These are phyloP conservation scores for Alternaria burnsii DNA, from an alignment of 2,329 filamentous ascomycete genomes.

Conservation along the genomic window DNA sequence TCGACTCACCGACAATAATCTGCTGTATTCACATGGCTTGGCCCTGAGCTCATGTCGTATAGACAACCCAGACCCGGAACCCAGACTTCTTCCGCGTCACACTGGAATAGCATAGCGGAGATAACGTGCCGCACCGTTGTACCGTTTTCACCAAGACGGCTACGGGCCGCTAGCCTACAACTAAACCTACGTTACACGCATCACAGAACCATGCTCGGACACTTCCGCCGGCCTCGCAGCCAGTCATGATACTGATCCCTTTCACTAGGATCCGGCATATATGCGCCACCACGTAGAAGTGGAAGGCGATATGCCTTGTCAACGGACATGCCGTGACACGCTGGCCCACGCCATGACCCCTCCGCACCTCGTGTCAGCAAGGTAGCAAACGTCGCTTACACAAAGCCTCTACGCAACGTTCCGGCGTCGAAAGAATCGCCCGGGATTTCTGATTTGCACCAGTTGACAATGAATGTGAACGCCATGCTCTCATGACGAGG, in stretches of 20 bases:
- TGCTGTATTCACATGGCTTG: background rate
- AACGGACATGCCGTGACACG: background rate
- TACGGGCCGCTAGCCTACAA: background rate
- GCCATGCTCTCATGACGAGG: background rate
- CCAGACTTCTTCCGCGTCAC: background rate
- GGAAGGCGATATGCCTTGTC: background rate
- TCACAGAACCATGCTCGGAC: background rate
- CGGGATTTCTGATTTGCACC: no score
- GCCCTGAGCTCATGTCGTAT: background rate
- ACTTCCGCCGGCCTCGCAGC: background rate
- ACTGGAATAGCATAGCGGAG: constrained; percentile 5
- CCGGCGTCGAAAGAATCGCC: no score
- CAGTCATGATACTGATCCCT: background rate
- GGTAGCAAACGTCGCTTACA: background rate
- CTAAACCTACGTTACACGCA: background rate
- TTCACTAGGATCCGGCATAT: background rate
- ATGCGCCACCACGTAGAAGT: background rate
- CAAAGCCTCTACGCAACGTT: background rate
- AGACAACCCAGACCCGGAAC: background rate
- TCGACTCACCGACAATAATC: background rate
- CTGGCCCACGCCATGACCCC: no score
- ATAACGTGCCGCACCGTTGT: constrained; percentile 5
- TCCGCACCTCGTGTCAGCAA: constrained; percentile 2
- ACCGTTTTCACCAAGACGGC: background rate
- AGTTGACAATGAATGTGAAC: background rate